Base-by-base conservation (phyloP, 441 rosid species). In the Biscutella laevigata region DNA sequence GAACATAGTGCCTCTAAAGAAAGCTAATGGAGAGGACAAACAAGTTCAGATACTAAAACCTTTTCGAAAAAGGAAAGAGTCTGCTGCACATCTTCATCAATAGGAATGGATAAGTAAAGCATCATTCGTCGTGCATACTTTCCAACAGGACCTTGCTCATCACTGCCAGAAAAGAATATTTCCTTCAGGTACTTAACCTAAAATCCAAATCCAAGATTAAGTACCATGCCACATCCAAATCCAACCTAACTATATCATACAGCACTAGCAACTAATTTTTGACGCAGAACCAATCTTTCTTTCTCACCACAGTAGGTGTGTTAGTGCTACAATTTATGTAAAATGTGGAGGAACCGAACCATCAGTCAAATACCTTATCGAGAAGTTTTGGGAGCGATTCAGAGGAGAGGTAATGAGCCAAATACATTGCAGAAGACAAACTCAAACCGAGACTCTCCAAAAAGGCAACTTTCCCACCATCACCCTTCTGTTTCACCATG, bases 151-250 rank as follows among this genome's bases (percentile, higher is more conserved):
- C 76, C 64, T 28, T 70, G 53, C 68, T 72, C 75, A 64, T 74
- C 77, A 72, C 82, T 69, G 74, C 71, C 81, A 72, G 82, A 72
- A 81, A 77, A 91, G 61, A 91, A 77, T 50, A 84, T 67, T 67
- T 78, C 83, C 89, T 84, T 86, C 73, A 81, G 60, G 83, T 75
- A 76, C 67, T 79, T 81, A 64, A 86, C 97, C 97, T 90, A 79
- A 25, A 81, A 77, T 57, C 48, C 81, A 80, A 72, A 71, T 52
- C 37, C 69, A 66, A 70, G 50, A 74, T 71, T 76, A 76, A 83
- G 83, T 53, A 66, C 29, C 28, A 63, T 39, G 5, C 29, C 49
- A 46, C 22, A 47, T 40, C 17, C 22, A 24, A 35, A 17, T 47
- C 39, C 12, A 10, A 48, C 62, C 15, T 38, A 28, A 34, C 20